Percentiles rank a stretch among this genome's conserved stretches.
phyloP scores from a whole-genome alignment of 257 asterid species.

The Penstemon newberryi region DNA sequence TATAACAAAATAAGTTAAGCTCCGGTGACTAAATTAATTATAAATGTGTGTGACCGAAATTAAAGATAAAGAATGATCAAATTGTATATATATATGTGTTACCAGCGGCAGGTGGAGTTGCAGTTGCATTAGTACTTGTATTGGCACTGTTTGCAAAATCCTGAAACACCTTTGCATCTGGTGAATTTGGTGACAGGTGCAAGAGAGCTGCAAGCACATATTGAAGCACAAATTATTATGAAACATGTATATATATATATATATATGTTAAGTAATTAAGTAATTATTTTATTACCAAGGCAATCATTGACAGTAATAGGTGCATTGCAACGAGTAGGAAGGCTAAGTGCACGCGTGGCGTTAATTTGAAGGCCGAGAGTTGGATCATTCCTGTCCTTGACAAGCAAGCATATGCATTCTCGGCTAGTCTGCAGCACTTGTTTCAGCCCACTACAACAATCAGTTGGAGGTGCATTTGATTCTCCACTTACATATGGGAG shows the following conservation, averaged over 20 bases:
- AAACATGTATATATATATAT: no score
- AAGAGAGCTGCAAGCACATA: constrained; percentile 43
- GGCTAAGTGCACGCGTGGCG: constrained; percentile 63
- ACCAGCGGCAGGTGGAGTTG: constrained; percentile 36
- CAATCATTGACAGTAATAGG: constrained; percentile 49
- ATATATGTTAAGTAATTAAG: no score
- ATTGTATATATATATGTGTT: background rate
- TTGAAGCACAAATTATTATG: background rate
- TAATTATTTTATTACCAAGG: constrained; percentile 41
- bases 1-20: no score
- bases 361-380: constrained; percentile 64
- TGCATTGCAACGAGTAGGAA: constrained; percentile 51
- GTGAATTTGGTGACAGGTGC: constrained; percentile 78
- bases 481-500: constrained; percentile 67
- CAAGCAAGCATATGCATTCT: constrained; percentile 64
- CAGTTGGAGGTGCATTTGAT: constrained; percentile 53
- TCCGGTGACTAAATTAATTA: no score
- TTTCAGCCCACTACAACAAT: constrained; percentile 65
- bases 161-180: constrained; percentile 73
- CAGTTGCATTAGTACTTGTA: constrained; percentile 32
- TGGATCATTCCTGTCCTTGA: constrained; percentile 76
- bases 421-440: constrained; percentile 44
- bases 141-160: constrained; percentile 50
- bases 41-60: no score
- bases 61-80: no score